Conservation (phyloP, 78 protist genomes). For the Anaeramoeba flamelloides region DNA sequence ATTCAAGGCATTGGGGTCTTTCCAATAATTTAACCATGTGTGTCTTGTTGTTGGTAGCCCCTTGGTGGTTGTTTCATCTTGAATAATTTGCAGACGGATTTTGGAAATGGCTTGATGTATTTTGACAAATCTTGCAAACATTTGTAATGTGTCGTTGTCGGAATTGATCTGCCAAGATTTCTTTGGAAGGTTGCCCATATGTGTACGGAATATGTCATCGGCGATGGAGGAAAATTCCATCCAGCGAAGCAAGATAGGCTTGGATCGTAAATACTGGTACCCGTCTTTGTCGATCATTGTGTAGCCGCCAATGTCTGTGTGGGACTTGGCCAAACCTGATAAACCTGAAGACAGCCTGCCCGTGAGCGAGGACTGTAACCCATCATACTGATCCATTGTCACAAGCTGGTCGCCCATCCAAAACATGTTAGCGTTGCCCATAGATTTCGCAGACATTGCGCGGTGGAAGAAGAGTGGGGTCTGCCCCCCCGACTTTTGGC, state of each 20-base stretch:
- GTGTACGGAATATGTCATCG: slow-evolving; percentile 1
- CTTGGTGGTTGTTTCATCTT: no score
- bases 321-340: not conserved
- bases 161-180: not conserved
- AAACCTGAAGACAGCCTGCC: not conserved
- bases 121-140: not conserved
- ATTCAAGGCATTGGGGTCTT: no score
- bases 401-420: slow-evolving; percentile 10
- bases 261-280: not conserved
- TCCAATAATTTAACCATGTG: no score
- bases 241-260: slow-evolving; percentile 9
- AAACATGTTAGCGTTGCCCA: slow-evolving; percentile 2
- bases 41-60: no score
- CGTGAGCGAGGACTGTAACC: not conserved
- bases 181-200: not conserved
- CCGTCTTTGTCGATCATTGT: not conserved
- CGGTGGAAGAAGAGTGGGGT: slow-evolving; percentile 4
- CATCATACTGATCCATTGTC: slow-evolving; percentile 12
- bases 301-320: slow-evolving; percentile 12
- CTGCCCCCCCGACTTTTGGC: not conserved
- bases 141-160: not conserved
- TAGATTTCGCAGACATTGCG: not conserved
- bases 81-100: no score
- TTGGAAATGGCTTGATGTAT: no score
- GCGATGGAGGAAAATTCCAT: not conserved